Percentiles rank a stretch among this genome's conserved stretches.
Conservation (phyloP, 140 eudicot species). For the Oenanthe javanica region DNA sequence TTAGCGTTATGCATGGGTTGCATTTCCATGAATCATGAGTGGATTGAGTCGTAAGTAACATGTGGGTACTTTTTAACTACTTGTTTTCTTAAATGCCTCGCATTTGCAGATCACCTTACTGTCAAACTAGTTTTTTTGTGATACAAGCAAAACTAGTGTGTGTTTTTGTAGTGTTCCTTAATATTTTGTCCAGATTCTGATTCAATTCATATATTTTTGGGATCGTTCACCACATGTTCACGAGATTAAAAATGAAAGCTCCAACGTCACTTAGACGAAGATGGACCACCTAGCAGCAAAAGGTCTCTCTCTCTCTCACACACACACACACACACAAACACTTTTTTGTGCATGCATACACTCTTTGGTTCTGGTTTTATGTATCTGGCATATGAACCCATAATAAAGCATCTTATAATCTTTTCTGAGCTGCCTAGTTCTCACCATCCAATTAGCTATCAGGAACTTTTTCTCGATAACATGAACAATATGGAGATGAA, state of each 20-base stretch:
- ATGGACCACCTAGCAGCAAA: neutral
- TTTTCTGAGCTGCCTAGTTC: neutral
- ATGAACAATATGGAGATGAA: neutral
- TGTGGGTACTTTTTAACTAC: too few relatives aligned
- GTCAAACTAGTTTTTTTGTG: neutral
- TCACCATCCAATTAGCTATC: neutral
- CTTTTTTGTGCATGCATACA: neutral
- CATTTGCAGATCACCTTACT: too few relatives aligned
- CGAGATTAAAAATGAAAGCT: constrained; percentile 17
- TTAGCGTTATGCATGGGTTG: neutral
- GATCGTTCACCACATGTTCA: constrained; percentile 13
- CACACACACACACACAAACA: neutral
- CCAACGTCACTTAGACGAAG: neutral
- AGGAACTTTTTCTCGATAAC: too few relatives aligned
- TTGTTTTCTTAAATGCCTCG: neutral
- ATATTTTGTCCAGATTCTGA: constrained; percentile 23
- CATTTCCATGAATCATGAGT: neutral
- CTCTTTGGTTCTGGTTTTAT: neutral
- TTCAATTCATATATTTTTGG: constrained; percentile 36
- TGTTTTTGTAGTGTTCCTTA: constrained; percentile 15
- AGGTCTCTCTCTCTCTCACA: constrained; percentile 3
- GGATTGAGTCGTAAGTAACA: neutral
- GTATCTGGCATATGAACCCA: neutral
- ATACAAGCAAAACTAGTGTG: neutral
- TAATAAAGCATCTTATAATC: neutral